Evolutionary conservation across 257 asterid species (phyloP), one percentile per base, ranked within the genome.

Genomic region (Echium plantagineum): DNA sequence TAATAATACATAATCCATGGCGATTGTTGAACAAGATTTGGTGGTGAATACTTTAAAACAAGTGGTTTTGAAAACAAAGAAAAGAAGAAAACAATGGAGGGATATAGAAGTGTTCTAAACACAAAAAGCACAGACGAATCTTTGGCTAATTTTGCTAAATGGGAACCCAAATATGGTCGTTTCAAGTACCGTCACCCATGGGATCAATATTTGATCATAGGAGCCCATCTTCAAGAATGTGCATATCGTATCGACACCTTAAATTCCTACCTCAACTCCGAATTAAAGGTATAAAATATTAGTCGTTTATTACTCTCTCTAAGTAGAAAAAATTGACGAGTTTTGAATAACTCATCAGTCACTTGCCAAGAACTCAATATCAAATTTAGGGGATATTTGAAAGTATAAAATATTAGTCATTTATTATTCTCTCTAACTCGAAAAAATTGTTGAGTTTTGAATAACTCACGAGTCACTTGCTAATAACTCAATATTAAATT

Each of bases 131-230:
- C 65, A 1, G 89, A 81, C 54, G 94, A 79, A 59, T 26, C 75
- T 9, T 30, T 83, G 85, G 86, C 71, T 0, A 85, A 78, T 70
- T 78, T 79, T 17, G 97, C 89, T 26, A 78, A 65, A 69, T 89
- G 94, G 94, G 91, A 85, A 71, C 88, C 90, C 2, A 59, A 90
- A 8, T 94, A 84, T n/a, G 94, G 95, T 1, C 60, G 65, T 18
- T 83, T 83, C 30, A 75, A 71, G 75, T 86, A 68, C 67, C 62
- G 78, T 0, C 95, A 86, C 15, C 95, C 95, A 6, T 89, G 94
- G 90, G 66, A 70, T 13, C 84, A 74, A 32, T 87, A 87, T 71
- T 74, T 84, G 19, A 76, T 77, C 55, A 69, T 82, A 48, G 86
- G 90, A 58, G 62, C 67, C 13, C 72, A 77, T 3, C 63, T 82